A percentile compares a stretch with the other conserved stretches of the same genome.
phyloP scores from a whole-genome alignment of 2,329 filamentous ascomycete species.

The Ceratocystis eucalypticola region DNA sequence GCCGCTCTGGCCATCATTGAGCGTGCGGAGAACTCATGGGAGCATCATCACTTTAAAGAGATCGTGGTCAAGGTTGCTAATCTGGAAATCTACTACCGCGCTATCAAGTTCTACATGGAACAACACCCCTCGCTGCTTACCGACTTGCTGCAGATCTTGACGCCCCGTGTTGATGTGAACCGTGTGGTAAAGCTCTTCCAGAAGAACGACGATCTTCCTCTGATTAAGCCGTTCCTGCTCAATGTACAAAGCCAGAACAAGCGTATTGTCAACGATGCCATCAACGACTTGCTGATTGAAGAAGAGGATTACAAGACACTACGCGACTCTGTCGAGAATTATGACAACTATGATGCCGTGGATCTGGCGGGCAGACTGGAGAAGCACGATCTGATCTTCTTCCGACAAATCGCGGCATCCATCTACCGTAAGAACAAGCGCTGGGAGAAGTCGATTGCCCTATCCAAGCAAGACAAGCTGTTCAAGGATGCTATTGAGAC shows the following conservation, averaged over 20 bases:
- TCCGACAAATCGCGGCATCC: conserved; percentile 93
- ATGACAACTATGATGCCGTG: conserved; percentile 96
- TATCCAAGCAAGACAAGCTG: conserved; percentile 98
- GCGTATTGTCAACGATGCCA: conserved; percentile 92
- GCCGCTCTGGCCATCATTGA: conserved; percentile 96
- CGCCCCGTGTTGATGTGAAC: conserved; percentile 92
- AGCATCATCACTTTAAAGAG: conserved; percentile 99
- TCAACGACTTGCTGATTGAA: conserved; percentile 94
- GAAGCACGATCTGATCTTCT: conserved; percentile 97
- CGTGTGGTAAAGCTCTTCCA: conserved; percentile 98
- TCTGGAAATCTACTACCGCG: conserved; percentile 96
- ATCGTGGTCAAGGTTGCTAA: conserved; percentile 96
- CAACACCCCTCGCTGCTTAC: conserved; percentile 91
- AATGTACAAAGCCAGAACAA: conserved; percentile 97
- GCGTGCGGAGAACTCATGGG: conserved; percentile 92
- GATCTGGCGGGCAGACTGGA: conserved; percentile 84
- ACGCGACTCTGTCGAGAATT: conserved; percentile 92
- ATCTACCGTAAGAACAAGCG: conserved; percentile 99
- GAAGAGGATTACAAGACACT: conserved; percentile 99
- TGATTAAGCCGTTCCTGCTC: conserved; percentile 97
- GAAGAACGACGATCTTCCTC: conserved; percentile 91
- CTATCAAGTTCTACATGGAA: conserved; percentile 92
- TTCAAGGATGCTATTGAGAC: conserved; percentile 99
- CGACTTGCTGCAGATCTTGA: conserved; percentile 84
- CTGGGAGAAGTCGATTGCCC: conserved; percentile 96